Conservation (phyloP, 2,329 filamentous ascomycete genomes). For the Hirsutella thompsonii region DNA sequence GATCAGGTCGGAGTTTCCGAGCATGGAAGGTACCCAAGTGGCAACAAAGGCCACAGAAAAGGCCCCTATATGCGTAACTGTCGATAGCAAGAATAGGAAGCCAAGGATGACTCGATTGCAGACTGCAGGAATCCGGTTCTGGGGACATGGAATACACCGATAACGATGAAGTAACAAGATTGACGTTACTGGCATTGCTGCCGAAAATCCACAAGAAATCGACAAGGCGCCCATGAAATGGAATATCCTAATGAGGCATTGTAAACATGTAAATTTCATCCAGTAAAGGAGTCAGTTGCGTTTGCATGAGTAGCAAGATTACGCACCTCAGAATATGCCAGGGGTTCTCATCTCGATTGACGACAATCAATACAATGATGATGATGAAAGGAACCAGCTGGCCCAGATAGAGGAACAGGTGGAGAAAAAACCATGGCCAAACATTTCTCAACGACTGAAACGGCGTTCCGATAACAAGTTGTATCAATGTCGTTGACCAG, state of each 20-base stretch:
- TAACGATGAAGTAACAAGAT: too few species aligned
- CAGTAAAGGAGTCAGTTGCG: too few species aligned
- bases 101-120: neutral
- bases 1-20: neutral
- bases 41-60: constrained; percentile 5
- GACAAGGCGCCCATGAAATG: neutral
- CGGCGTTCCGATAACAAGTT: constrained; percentile 1
- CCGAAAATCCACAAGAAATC: constrained; percentile 1
- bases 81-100: constrained; percentile 2
- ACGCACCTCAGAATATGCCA: neutral
- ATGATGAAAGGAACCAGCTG: constrained; percentile 3
- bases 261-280: neutral
- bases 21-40: neutral
- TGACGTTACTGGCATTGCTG: constrained; percentile 2
- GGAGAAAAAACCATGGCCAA: constrained; percentile 7
- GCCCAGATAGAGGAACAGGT: constrained; percentile 6
- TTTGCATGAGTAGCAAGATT: neutral
- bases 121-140: neutral
- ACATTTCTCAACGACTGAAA: neutral
- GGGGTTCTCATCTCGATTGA: neutral
- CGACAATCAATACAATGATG: constrained; percentile 2
- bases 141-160: too few species aligned
- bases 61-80: constrained; percentile 3
- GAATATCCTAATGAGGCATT: neutral
- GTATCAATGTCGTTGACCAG: neutral